Evolutionary conservation across 179 eudicot genomes (phyloP).

Genomic region (Dionaea muscipula): DNA sequence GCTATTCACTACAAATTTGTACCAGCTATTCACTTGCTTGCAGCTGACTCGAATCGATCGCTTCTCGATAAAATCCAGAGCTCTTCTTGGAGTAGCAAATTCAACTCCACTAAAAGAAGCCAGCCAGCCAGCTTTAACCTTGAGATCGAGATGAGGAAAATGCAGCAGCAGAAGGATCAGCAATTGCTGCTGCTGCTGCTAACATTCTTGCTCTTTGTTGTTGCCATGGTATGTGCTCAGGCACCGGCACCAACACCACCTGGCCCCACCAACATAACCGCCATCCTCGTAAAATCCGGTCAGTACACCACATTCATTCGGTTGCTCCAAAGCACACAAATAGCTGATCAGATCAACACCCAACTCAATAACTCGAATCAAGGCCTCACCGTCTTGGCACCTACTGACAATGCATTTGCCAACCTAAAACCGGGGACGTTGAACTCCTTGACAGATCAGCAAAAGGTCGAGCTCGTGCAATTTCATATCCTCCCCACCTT

Average conservation of each 20-base stretch:
- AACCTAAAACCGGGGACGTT: conserved; percentile 54
- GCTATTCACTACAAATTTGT: conserved; percentile 10
- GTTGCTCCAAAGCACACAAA: conserved; percentile 48
- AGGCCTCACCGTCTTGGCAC: conserved; percentile 74
- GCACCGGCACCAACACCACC: conserved; percentile 58
- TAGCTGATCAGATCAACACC: conserved; percentile 44
- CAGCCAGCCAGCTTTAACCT: conserved; percentile 1
- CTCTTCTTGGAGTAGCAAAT: too few relatives aligned
- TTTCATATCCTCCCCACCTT: conserved; percentile 57
- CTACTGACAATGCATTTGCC: conserved; percentile 71
- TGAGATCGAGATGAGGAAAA: background rate
- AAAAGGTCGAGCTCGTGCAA: conserved; percentile 52
- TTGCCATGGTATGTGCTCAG: conserved; percentile 22
- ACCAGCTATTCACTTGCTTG: background rate
- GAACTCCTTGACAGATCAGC: conserved; percentile 61
- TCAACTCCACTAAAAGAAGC: conserved; percentile 6
- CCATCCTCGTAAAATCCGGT: conserved; percentile 63
- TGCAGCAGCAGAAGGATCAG: conserved; percentile 10
- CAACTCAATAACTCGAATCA: conserved; percentile 71
- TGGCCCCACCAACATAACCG: conserved; percentile 60
- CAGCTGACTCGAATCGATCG: conserved; percentile 15
- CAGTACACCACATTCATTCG: conserved; percentile 59
- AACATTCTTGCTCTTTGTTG: conserved; percentile 18
- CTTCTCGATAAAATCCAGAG: background rate
- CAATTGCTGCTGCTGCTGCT: conserved; percentile 1